These are phyloP conservation scores for Schizonepeta tenuifolia DNA, from an alignment of 257 asterid species.

Conservation along the genomic window DNA sequence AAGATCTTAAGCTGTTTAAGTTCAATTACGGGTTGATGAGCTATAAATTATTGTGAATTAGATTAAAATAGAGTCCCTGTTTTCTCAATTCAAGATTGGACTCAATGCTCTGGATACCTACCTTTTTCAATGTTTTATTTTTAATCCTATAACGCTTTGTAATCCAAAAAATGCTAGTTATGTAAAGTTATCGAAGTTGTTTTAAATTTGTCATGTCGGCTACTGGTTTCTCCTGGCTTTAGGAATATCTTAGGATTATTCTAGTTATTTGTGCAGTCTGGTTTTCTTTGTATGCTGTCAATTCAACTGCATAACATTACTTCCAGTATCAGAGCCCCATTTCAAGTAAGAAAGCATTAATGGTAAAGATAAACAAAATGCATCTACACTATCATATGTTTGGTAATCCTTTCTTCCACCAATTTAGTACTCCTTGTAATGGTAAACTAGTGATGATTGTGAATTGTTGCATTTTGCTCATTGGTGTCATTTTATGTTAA, in stretches of 20 bases:
- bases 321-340: background rate
- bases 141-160: background rate
- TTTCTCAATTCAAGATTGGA: background rate
- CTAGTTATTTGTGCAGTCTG: background rate
- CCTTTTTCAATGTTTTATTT: background rate
- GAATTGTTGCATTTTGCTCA: background rate
- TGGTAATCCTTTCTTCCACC: background rate
- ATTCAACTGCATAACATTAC: background rate
- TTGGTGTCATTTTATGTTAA: background rate
- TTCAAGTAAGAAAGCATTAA: background rate
- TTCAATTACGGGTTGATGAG: no score
- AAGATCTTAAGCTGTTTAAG: no score
- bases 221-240: background rate
- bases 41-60: no score
- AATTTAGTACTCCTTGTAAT: slow-evolving; percentile 1
- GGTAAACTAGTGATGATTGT: background rate
- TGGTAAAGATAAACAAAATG: no score
- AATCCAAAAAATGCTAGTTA: background rate
- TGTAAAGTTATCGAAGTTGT: background rate
- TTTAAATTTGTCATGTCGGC: background rate
- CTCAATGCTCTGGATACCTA: background rate
- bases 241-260: background rate
- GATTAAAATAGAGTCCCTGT: no score
- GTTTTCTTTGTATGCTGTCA: background rate
- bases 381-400: no score